Evolutionary conservation across 768 basidiomycete genomes (phyloP).

Genomic region (Coprinopsis strossmayeri): DNA sequence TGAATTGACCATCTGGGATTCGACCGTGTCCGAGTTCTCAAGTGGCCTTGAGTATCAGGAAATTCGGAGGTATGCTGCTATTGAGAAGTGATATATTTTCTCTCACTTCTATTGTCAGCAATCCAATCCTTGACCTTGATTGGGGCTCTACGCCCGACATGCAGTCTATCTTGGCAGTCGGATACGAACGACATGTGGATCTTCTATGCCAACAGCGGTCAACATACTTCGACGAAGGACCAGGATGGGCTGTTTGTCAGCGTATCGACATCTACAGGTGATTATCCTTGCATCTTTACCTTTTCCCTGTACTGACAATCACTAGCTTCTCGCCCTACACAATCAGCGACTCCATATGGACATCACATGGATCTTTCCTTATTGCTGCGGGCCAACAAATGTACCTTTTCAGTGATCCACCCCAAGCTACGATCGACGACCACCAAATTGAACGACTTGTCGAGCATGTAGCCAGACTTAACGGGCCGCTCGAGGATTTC

Average conservation of each 20-base stretch:
- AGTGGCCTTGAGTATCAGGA: slow-evolving; percentile 77
- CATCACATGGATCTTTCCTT: slow-evolving; percentile 74
- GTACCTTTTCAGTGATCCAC: slow-evolving; percentile 62
- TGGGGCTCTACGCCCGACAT: slow-evolving; percentile 90
- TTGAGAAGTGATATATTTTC: background rate
- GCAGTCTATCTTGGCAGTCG: slow-evolving; percentile 88
- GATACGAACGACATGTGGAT: slow-evolving; percentile 72
- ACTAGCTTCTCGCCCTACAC: slow-evolving; percentile 68
- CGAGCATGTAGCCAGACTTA: slow-evolving; percentile 73
- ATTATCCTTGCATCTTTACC: slow-evolving; percentile 7
- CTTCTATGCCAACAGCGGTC: slow-evolving; percentile 91
- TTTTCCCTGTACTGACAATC: too few relatives aligned
- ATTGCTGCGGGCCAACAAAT: slow-evolving; percentile 81
- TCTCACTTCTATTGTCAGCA: slow-evolving; percentile 23
- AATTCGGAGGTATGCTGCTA: slow-evolving; percentile 45
- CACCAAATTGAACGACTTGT: slow-evolving; percentile 49
- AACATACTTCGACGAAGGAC: slow-evolving; percentile 81
- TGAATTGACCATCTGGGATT: slow-evolving; percentile 95
- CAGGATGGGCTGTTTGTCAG: slow-evolving; percentile 71
- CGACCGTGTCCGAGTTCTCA: slow-evolving; percentile 88
- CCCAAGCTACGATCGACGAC: slow-evolving; percentile 13
- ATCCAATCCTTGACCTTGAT: slow-evolving; percentile 76
- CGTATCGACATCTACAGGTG: slow-evolving; percentile 67
- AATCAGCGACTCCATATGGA: slow-evolving; percentile 90
- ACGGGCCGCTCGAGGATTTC: slow-evolving; percentile 85